Base-by-base conservation (phyloP, 1,139 yeast genomes). In the Chernovozyma sophiae-reginae region DNA sequence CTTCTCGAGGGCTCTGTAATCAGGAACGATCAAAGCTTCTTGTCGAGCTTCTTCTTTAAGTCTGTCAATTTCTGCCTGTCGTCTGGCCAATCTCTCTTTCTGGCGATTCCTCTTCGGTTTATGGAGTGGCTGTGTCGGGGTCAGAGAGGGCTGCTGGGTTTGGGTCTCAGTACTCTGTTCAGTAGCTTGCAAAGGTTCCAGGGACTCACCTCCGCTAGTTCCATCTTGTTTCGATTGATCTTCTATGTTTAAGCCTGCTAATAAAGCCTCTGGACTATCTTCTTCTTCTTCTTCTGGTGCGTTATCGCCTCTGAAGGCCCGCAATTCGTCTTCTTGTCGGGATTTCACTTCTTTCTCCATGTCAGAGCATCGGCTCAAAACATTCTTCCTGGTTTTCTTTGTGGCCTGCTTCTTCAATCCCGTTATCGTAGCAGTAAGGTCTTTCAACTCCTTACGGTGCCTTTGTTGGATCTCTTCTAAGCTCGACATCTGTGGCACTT, bases 361-460 rank as follows among this genome's bases (percentile, higher is more conserved):
- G 34, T 71, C 77, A 32, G 67, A 69, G 45, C 90, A 81, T 49
- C 74, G 74, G 39, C 67, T 67, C 45, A 66, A 48, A 4, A 80
- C 75, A 34, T 65, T 68, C 56, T 80, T 81, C 49, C 86, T 74
- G 32, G 82, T 86, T 40, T 87, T 81, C 56, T 86, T 86, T 15
- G 86, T 79, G 3, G 92, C 92, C 57, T 82, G 92, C 50, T 86
- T 86, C 62, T 83, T 86, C 70, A 87, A 61, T 1, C 84, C 82
- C 1, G 95, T 86, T 20, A 79, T 68, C 26, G 75, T 72, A 11
- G 84, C 81, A 16, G 76, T 68, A 43, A 86, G 64, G 41, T 86
- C 90, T 46, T 78, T 73, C 41, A 61, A 61, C 56, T 87, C 95
- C 51, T 79, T 80, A 48, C 77, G 71, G 50, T 89, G 96, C 41